These are phyloP conservation scores for Coniochaeta prunicola DNA, from an alignment of 2,329 filamentous ascomycete genomes.

Conservation along the genomic window DNA sequence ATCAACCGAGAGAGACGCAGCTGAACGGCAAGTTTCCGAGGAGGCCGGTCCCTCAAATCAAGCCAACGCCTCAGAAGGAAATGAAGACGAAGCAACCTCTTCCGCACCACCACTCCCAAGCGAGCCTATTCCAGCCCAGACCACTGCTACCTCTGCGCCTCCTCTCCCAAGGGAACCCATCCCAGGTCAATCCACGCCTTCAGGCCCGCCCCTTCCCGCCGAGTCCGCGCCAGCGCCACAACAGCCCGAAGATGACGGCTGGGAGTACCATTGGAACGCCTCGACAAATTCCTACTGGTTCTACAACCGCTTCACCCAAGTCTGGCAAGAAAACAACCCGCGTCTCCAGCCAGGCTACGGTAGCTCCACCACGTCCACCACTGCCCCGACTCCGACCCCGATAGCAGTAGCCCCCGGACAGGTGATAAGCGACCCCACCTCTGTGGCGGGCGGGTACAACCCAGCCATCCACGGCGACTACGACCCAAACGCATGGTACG, in stretches of 20 bases:
- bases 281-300: conserved; percentile 69
- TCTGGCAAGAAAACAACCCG: conserved; percentile 81
- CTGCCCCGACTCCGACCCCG: conserved; percentile 15
- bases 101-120: neutral
- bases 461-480: conserved; percentile 95
- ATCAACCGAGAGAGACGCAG: neutral
- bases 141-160: conserved; percentile 2
- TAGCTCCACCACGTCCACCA: conserved; percentile 21
- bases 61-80: neutral
- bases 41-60: neutral
- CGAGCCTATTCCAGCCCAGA: neutral
- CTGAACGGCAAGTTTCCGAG: neutral
- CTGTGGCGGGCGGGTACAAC: conserved; percentile 73
- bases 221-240: conserved; percentile 28
- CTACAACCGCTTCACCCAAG: conserved; percentile 70
- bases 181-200: conserved; percentile 5
- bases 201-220: conserved; percentile 27
- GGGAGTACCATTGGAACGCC: conserved; percentile 74
- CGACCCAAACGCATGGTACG: conserved; percentile 93
- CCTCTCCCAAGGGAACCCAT: conserved; percentile 16
- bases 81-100: neutral
- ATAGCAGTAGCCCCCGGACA: conserved; percentile 10
- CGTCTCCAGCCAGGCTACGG: conserved; percentile 39
- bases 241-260: conserved; percentile 65
- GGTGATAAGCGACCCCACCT: conserved; percentile 19